A percentile compares a stretch with the other conserved stretches of the same genome.
phyloP scores from a whole-genome alignment of 345 rosid species.

The Combretum micranthum region DNA sequence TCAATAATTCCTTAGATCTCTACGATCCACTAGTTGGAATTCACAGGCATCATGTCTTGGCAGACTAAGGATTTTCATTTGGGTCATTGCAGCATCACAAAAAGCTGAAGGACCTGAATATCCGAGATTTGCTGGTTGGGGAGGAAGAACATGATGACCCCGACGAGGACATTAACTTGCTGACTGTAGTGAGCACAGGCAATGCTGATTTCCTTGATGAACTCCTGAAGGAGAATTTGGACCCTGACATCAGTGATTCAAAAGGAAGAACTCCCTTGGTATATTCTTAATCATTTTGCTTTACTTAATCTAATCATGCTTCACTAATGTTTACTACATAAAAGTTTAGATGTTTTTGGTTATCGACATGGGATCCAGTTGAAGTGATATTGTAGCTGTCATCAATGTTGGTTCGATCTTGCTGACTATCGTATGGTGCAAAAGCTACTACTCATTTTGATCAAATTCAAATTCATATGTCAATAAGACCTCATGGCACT shows the following conservation, averaged over 20 bases:
- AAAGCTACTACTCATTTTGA: too few species aligned
- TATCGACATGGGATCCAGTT: too few species aligned
- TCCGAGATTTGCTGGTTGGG: slow-evolving; percentile 30
- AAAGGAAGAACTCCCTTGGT: slow-evolving; percentile 82
- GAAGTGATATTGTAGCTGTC: too few species aligned
- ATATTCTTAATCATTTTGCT: neutral
- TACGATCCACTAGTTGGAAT: neutral
- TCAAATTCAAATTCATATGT: too few species aligned
- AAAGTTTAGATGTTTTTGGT: too few species aligned
- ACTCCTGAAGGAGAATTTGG: slow-evolving; percentile 73
- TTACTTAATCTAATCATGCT: too few species aligned
- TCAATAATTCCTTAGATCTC: too few species aligned
- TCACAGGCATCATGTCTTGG: neutral
- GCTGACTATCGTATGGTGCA: too few species aligned
- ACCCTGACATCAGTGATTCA: slow-evolving; percentile 59
- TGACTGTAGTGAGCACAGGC: slow-evolving; percentile 49
- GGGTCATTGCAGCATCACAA: slow-evolving; percentile 49
- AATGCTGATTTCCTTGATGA: slow-evolving; percentile 79
- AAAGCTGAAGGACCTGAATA: slow-evolving; percentile 41
- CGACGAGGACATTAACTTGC: slow-evolving; percentile 39
- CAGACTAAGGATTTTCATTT: neutral
- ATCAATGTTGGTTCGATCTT: too few species aligned
- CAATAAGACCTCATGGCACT: too few species aligned
- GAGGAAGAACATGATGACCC: slow-evolving; percentile 42
- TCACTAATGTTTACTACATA: too few species aligned